Conservation (phyloP, 192 early-diverging fungal genomes). For the Chytriomyces sp. region DNA sequence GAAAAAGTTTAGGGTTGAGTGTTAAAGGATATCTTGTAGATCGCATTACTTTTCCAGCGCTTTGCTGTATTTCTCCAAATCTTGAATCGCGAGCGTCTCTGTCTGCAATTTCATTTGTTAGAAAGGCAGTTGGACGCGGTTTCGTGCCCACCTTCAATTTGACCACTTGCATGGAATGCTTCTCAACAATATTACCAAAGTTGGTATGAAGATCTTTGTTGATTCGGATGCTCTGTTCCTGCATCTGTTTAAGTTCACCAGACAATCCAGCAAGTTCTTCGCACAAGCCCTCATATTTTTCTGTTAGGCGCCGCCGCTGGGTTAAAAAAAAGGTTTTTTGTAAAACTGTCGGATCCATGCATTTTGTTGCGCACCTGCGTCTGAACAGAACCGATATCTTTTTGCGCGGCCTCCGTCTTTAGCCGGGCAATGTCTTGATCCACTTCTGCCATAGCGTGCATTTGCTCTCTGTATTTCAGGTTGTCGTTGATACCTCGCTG, state of each 20-base stretch:
- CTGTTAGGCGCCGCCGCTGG: constrained; percentile 41
- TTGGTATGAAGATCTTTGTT: constrained; percentile 70
- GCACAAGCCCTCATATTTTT: constrained; percentile 45
- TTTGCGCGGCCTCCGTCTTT: constrained; percentile 39
- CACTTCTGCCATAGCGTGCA: constrained; percentile 41
- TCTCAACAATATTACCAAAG: constrained; percentile 76
- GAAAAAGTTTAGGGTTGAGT: background rate
- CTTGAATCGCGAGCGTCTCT: constrained; percentile 75
- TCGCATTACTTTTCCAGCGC: constrained; percentile 72
- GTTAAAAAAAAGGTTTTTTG: constrained; percentile 25
- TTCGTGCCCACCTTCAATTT: constrained; percentile 60
- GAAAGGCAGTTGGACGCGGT: background rate
- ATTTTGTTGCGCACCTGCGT: background rate
- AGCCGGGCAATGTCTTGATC: constrained; percentile 46
- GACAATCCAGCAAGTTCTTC: constrained; percentile 60
- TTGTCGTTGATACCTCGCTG: constrained; percentile 54
- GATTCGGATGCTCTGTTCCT: constrained; percentile 68
- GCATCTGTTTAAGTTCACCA: constrained; percentile 84
- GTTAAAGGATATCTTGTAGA: background rate
- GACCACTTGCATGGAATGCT: constrained; percentile 72
- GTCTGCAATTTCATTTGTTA: constrained; percentile 47
- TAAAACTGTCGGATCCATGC: constrained; percentile 2
- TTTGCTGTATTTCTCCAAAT: constrained; percentile 84
- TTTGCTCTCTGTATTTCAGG: constrained; percentile 53
- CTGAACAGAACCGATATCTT: constrained; percentile 1